Evolutionary conservation across 768 basidiomycete species (phyloP).

Genomic region (Arthromyces matolae): DNA sequence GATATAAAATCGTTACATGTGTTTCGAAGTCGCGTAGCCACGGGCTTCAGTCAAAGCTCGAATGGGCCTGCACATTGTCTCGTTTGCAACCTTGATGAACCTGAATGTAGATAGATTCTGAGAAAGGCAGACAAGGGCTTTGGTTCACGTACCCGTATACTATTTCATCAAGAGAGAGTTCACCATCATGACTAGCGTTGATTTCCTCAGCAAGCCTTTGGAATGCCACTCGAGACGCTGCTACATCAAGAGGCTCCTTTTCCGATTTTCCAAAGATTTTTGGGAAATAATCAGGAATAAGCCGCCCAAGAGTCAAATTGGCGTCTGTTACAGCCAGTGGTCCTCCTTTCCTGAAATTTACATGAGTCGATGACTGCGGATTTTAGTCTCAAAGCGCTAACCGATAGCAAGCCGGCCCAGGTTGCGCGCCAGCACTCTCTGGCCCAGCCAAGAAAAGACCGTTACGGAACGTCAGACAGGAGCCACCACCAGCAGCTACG

Average conservation of each 20-base stretch:
- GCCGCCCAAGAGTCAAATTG: conserved; percentile 83
- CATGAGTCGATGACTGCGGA: not conserved
- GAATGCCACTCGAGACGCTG: conserved; percentile 67
- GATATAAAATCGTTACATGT: conserved; percentile 43
- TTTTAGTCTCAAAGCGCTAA: too few species aligned
- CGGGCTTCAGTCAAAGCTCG: conserved; percentile 87
- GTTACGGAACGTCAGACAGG: conserved; percentile 83
- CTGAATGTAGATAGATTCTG: conserved; percentile 23
- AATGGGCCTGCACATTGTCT: conserved; percentile 94
- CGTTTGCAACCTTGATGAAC: conserved; percentile 94
- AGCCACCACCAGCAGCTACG: conserved; percentile 93
- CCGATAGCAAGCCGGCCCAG: conserved; percentile 91
- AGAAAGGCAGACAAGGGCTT: not conserved
- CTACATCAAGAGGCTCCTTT: conserved; percentile 75
- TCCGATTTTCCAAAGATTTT: conserved; percentile 92
- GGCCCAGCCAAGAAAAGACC: conserved; percentile 91
- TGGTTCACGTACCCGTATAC: conserved; percentile 80
- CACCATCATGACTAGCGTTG: conserved; percentile 56
- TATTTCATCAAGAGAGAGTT: conserved; percentile 75
- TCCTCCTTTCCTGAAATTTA: conserved; percentile 71
- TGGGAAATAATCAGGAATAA: conserved; percentile 89
- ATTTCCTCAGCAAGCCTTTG: conserved; percentile 66
- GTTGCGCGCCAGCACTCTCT: conserved; percentile 89
- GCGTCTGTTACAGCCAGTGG: conserved; percentile 92
- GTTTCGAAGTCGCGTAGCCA: conserved; percentile 78